Conservation (phyloP, 768 basidiomycete species). For the Leccinum longicurvipes region DNA sequence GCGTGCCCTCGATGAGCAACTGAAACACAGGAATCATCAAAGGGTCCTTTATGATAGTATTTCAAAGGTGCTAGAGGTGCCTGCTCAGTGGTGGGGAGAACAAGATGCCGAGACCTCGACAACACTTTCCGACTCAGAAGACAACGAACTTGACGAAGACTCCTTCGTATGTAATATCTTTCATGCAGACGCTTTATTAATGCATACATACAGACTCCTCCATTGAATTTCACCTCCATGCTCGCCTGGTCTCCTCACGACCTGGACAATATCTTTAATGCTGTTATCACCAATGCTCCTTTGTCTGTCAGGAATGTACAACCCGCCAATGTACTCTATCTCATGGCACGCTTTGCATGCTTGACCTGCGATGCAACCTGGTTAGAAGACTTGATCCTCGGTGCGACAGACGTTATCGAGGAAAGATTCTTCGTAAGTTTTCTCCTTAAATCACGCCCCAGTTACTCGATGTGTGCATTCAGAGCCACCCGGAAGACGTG, state of each 20-base stretch:
- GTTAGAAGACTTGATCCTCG: conserved; percentile 90
- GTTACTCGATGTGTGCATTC: conserved; percentile 14
- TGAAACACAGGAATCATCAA: conserved; percentile 51
- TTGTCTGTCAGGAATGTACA: conserved; percentile 72
- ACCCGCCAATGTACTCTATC: conserved; percentile 89
- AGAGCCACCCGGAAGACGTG: conserved; percentile 84
- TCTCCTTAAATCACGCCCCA: conserved; percentile 1
- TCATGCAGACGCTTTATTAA: conserved; percentile 2
- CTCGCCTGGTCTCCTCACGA: conserved; percentile 87
- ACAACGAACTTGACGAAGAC: conserved; percentile 46
- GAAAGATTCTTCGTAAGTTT: conserved; percentile 83
- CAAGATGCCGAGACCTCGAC: conserved; percentile 43
- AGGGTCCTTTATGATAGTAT: conserved; percentile 58
- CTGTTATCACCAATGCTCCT: conserved; percentile 73
- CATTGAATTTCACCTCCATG: conserved; percentile 78
- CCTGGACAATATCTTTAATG: conserved; percentile 75
- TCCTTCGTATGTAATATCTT: conserved; percentile 41
- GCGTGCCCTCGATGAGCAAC: conserved; percentile 53
- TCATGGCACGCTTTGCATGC: conserved; percentile 91
- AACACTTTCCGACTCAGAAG: conserved; percentile 45
- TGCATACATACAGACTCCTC: conserved; percentile 54
- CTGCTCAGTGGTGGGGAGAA: conserved; percentile 66
- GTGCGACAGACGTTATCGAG: conserved; percentile 90
- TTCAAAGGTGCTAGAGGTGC: conserved; percentile 52
- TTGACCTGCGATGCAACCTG: conserved; percentile 86